Conservation (phyloP, 805 yeast genomes). For the Metschnikowia shivogae region DNA sequence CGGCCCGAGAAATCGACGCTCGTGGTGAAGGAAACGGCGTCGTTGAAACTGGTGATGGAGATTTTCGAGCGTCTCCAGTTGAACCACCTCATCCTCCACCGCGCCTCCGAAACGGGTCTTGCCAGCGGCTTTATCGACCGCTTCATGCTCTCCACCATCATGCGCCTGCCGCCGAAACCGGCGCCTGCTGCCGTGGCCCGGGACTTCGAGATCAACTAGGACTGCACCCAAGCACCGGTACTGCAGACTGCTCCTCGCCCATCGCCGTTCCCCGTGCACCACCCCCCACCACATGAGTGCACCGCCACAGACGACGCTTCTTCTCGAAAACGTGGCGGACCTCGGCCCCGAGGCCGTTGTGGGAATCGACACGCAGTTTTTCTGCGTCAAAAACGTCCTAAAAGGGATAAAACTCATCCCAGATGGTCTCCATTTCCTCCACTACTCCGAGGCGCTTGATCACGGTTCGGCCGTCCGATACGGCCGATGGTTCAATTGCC, state of each 20-base stretch:
- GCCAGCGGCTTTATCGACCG: conserved; percentile 39
- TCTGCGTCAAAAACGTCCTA: conserved; percentile 36
- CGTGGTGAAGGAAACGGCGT: conserved; percentile 27
- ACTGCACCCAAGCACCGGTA: neutral
- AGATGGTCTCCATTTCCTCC: conserved; percentile 52
- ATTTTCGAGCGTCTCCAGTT: conserved; percentile 36
- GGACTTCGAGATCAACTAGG: conserved; percentile 24
- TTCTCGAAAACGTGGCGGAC: conserved; percentile 17
- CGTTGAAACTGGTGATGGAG: conserved; percentile 32
- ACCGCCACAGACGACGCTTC: conserved; percentile 25
- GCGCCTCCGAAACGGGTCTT: conserved; percentile 10
- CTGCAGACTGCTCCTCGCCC: too few relatives aligned
- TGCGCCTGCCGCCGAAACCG: conserved; percentile 24
- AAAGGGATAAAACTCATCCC: conserved; percentile 52
- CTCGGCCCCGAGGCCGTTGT: conserved; percentile 16
- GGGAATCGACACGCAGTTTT: conserved; percentile 51
- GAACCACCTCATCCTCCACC: conserved; percentile 31
- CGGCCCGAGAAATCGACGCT: conserved; percentile 18
- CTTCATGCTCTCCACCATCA: conserved; percentile 29
- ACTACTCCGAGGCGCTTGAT: conserved; percentile 31
- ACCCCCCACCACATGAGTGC: neutral
- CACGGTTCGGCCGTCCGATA: conserved; percentile 25
- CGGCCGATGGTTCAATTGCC: conserved; percentile 39
- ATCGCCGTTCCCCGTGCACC: neutral
- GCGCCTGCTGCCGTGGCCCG: conserved; percentile 4